Evolutionary conservation across 352 stramenopile genomes (phyloP), one percentile per base, ranked within the genome.

Genomic region (Phytophthora tentaculata): DNA sequence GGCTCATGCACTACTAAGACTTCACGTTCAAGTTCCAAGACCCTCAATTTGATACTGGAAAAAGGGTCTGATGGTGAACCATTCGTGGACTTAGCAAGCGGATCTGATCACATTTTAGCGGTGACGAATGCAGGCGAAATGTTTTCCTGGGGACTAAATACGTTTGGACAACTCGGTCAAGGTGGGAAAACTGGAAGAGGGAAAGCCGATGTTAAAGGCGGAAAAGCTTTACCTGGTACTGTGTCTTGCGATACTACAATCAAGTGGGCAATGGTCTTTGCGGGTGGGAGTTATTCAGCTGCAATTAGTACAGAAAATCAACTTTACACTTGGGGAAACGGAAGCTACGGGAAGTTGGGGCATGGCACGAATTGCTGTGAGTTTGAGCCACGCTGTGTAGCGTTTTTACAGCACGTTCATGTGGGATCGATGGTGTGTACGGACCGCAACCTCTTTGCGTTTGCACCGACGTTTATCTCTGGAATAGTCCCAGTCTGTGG

Each of bases 61-160:
- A 61, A 37, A 22, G 72, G 78, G 1, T 71, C 43, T 1, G 72
- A 79, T 5, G 73, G 67, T 9, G 51, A 81, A 5, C 41, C 67
- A 13, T 91, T 96, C 22, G 71, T 84, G 7, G 70, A 61, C 16
- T 82, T 97, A 16, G 75, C 86, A 2, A 84, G 79, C 13, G 90
- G 91, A 22, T 88, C 66, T 35, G 73, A 83, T 0, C 91, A 97
- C 58, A 72, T 81, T 9, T 63, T 97, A 2, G 86, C 83, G 13
- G 55, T 92, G 22, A 89, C 83, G n/a, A 69, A 23, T 5, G 58
- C 61, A 6, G 88, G 90, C 0, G 56, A 79, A 12, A 44, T 95
- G 0, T 92, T 80, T 52, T 74, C 84, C 5, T 97, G 89, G 88
- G 91, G 91, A 0, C 77, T 95, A 8, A 96, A 97, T 57, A 76